Percentiles rank a stretch among this genome's conserved stretches.
phyloP scores from a whole-genome alignment of 371 early-diverging fungal species.

The Catenaria anguillulae region DNA sequence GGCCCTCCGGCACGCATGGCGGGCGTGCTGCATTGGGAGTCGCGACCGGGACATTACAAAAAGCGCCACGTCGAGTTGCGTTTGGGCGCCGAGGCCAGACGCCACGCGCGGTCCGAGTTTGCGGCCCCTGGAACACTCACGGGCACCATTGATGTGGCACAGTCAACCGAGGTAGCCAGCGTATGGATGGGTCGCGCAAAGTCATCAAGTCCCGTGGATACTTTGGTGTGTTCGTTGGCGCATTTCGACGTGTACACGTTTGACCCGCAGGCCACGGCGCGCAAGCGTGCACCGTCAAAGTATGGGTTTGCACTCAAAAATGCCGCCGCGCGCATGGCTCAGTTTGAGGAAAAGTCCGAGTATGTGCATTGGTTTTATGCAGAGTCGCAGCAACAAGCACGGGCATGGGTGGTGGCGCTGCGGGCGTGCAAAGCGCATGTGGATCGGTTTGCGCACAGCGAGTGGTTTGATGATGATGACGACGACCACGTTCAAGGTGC shows the following conservation, averaged over 20 bases:
- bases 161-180: neutral
- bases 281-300: conserved; percentile 52
- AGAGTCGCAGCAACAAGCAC: conserved; percentile 53
- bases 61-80: conserved; percentile 44
- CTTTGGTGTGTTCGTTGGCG: neutral
- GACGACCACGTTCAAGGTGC: neutral
- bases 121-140: neutral
- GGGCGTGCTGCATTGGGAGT: conserved; percentile 51
- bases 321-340: conserved; percentile 48
- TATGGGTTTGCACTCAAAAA: conserved; percentile 72
- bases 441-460: neutral
- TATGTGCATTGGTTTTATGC: conserved; percentile 65
- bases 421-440: conserved; percentile 35
- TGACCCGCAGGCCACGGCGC: conserved; percentile 35
- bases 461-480: neutral
- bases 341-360: conserved; percentile 62
- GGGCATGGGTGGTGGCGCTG: conserved; percentile 68
- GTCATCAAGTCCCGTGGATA: neutral
- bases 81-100: neutral
- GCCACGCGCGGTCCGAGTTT: neutral
- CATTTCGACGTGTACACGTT: conserved; percentile 50
- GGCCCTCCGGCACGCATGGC: conserved; percentile 20
- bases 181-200: neutral
- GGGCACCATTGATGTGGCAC: neutral
- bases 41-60: conserved; percentile 60